Base-by-base conservation (phyloP, 1,284 basidiomycete genomes). In the Sutorius eximius region DNA sequence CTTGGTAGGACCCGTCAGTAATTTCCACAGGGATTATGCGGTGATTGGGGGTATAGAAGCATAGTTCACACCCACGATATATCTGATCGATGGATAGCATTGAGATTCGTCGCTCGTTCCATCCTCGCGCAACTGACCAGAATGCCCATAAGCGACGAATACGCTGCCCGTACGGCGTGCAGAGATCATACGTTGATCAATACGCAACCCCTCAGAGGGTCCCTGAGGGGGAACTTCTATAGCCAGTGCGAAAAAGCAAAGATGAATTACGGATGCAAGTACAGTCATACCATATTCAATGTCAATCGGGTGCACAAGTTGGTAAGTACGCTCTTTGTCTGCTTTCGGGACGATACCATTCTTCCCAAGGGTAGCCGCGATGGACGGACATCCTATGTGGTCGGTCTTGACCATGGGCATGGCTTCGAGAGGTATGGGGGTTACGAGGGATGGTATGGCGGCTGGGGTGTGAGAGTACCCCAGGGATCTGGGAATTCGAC, bases 201-300 rank as follows among this genome's bases (percentile, higher is more conserved):
- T 22, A 49, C 54, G 16, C 48, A 45, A 45, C 48, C 61, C 3
- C 43, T 63, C 33, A 44, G 49, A 44, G 58, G 61, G 32, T 58
- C 61, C 4, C 18, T 49, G 20, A 37, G 36, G 0, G 43, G 59
- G 0, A 0, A 8, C n/a, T 58, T 63, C 37, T 52, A 54, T 22
- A 61, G 59, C 20, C 49, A 38, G 8, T 61, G 61, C 36, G 37
- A 59, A 37, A 34, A 34, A 16, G 36, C 15, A 18, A 50, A 51
- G 33, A 29, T 24, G 38, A 3, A 13, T 20, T 5, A 44, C 37
- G 0, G 16, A 20, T 61, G 61, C 61, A 61, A 49, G 49, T 63
- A 52, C 36, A 64, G 55, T 20, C 61, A 52, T 46, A 61, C 55
- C 22, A 61, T 61, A 34, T 61, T 61, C 59, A 61, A 61, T 12